Evolutionary conservation across 805 yeast genomes (phyloP).

Genomic region (Myxozyma vanderwaltii): DNA sequence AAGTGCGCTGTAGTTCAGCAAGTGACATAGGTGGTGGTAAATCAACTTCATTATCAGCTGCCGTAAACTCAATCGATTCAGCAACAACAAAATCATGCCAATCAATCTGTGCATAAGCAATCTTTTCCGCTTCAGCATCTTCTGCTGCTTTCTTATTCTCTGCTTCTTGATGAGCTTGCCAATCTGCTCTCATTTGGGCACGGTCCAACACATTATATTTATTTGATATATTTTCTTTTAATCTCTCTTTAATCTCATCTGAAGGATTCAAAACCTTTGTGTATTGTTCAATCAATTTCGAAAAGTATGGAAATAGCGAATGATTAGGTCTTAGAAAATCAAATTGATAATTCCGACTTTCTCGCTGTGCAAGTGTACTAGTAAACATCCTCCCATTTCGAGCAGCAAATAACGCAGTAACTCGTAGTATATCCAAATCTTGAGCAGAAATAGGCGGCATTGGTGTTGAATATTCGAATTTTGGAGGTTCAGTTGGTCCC

Average conservation of each 20-base stretch:
- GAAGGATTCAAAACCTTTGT: constrained; percentile 42
- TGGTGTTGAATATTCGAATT: constrained; percentile 40
- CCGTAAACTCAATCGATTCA: constrained; percentile 66
- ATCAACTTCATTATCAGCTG: constrained; percentile 59
- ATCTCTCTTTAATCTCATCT: constrained; percentile 33
- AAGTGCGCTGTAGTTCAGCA: constrained; percentile 61
- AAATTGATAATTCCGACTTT: constrained; percentile 53
- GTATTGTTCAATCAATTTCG: constrained; percentile 60
- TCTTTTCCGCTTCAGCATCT: constrained; percentile 44
- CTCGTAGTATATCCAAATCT: constrained; percentile 70
- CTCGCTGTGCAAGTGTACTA: constrained; percentile 44
- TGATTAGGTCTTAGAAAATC: constrained; percentile 65
- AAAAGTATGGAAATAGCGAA: constrained; percentile 58
- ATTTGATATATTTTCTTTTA: constrained; percentile 40
- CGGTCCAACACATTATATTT: constrained; percentile 47
- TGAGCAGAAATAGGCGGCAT: constrained; percentile 53
- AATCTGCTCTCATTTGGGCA: constrained; percentile 61
- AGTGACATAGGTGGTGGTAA: constrained; percentile 55
- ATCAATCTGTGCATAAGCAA: constrained; percentile 71
- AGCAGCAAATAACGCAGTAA: constrained; percentile 71
- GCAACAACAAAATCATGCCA: constrained; percentile 84
- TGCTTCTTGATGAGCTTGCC: constrained; percentile 45
- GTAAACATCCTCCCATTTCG: constrained; percentile 56
- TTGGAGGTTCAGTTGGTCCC: constrained; percentile 38
- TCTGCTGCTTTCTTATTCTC: constrained; percentile 44